Percentiles rank a stretch among this genome's conserved stretches.
Evolutionary conservation across 352 stramenopile genomes (phyloP).

Genomic region (Globisporangium mamillatum): DNA sequence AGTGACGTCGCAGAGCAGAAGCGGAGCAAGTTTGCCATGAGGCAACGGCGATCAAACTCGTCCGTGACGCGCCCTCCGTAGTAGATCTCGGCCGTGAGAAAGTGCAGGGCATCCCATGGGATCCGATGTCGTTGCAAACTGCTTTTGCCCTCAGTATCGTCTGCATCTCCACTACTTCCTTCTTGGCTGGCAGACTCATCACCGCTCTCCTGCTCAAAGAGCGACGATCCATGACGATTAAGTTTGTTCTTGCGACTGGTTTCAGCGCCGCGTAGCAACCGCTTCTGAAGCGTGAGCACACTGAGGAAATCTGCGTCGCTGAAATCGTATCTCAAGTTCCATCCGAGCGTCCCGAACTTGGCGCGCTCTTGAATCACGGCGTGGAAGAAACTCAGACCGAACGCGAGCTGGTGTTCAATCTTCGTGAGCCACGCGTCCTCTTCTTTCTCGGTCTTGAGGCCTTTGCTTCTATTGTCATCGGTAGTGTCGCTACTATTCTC

Average conservation of each 20-base stretch:
- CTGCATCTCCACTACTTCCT: not conserved
- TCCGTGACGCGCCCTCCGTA: constrained; percentile 82
- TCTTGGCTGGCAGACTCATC: not conserved
- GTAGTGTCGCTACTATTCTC: not conserved
- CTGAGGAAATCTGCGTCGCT: constrained; percentile 77
- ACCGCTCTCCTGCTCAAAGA: constrained; percentile 1
- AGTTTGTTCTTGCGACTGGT: not conserved
- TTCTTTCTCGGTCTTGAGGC: not conserved
- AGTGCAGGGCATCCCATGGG: constrained; percentile 79
- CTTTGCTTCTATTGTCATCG: not conserved
- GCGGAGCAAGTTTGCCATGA: constrained; percentile 61
- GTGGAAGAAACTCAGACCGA: constrained; percentile 80
- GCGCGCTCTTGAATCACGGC: constrained; percentile 66
- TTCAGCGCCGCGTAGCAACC: constrained; percentile 31
- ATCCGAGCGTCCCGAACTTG: constrained; percentile 76
- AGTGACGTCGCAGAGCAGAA: constrained; percentile 48
- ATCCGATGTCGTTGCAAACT: constrained; percentile 17
- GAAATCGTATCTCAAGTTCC: constrained; percentile 81
- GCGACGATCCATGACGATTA: constrained; percentile 1
- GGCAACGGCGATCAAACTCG: constrained; percentile 71
- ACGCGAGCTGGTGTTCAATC: constrained; percentile 55
- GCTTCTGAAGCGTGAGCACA: constrained; percentile 52
- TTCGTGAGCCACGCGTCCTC: constrained; percentile 14
- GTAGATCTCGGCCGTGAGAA: constrained; percentile 78
- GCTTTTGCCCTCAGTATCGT: constrained; percentile 8